Base-by-base conservation (phyloP, 202 grass and related monocot species). In the Elaeis oleifera region DNA sequence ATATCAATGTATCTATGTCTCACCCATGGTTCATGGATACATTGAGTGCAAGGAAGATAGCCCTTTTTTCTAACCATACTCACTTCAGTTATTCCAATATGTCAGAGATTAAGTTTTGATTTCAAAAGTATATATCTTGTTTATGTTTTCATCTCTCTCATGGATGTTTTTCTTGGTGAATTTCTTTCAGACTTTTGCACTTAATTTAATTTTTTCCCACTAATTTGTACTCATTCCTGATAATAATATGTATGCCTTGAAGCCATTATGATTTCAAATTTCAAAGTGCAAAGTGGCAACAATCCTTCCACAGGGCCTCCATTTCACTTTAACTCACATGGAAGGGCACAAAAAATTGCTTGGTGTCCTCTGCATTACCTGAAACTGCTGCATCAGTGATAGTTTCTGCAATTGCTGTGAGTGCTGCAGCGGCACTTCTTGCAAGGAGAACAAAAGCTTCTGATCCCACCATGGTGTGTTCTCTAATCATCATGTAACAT, bases 321-420 rank as follows among this genome's bases (percentile, higher is more conserved):
- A 13, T 29, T 53, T 14, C 48, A 60, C 22, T 60, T 60, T 27
- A 63, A 63, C 14, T 48, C 50, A 9, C 28, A 25, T 24, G 16
- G 26, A 25, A 25, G 59, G 18, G 1, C 4, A 13, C 59, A 22
- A 55, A 56, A 49, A 51, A n/a, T 22, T 49, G 19, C 50, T 21
- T 63, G 39, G 49, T 18, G 19, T 28, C 51, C 13, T 24, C 70
- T 44, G 70, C 70, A 5, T 73, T 63, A 18, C 70, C 70, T 14
- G 70, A 73, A 73, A 73, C 27, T 24, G 59, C 70, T 25, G 59
- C 28, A 24, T 63, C 59, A 6, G 59, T 73, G 14, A 25, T 55
- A 24, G 15, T 73, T 18, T 50, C 59, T 53, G 27, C 70, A 5
- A 29, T 63, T 18, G 70, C 70, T 18, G 70, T 73, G 1, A 59